Evolutionary conservation across 345 rosid genomes (phyloP), one percentile per base, ranked within the genome.

Genomic region (Moringa oleifera): DNA sequence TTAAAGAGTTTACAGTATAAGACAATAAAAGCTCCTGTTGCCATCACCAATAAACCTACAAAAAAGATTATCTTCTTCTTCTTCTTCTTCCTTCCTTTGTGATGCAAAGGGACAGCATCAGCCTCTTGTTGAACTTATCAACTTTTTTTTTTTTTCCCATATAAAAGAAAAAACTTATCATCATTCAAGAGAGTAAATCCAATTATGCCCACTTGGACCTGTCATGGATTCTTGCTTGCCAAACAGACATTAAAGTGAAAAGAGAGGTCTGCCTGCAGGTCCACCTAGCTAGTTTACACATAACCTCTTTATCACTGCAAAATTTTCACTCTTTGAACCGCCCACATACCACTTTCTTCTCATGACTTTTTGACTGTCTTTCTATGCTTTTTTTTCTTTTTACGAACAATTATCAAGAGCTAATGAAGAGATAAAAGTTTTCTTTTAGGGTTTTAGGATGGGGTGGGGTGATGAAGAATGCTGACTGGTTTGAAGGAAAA

Each of bases 1-100:
- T 23, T 61, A 49, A 53, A 12, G 45, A 45, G 61, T 55, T 55
- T 21, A 63, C 66, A 59, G 59, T 63, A 59, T 16, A 50, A 25
- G 66, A 73, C 77, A 73, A 49, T 55, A 55, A 73, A 45, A 23
- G 66, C 31, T 41, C 23, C 51, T 50, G 28, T 52, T 56, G 11
- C 59, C 56, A 64, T 68, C 67, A 24, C n/a, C 59, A 55, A 41
- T 46, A 20, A 21, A 21, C 31, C 12, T 13, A 25, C 4, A 33
- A 33, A 33, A 33, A 33, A 33, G 11, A 33, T 33, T 33, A 33
- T 33, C n/a, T n/a, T n/a, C n/a, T n/a, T n/a, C n/a, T n/a, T n/a
- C n/a, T n/a, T n/a, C n/a, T n/a, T n/a, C n/a, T n/a, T n/a, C n/a
- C n/a, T n/a, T n/a, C n/a, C n/a, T n/a, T n/a, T n/a, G n/a, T n/a